These are phyloP conservation scores for Aspergillus tubingensis DNA, from an alignment of 2,329 filamentous ascomycete species.

Conservation along the genomic window DNA sequence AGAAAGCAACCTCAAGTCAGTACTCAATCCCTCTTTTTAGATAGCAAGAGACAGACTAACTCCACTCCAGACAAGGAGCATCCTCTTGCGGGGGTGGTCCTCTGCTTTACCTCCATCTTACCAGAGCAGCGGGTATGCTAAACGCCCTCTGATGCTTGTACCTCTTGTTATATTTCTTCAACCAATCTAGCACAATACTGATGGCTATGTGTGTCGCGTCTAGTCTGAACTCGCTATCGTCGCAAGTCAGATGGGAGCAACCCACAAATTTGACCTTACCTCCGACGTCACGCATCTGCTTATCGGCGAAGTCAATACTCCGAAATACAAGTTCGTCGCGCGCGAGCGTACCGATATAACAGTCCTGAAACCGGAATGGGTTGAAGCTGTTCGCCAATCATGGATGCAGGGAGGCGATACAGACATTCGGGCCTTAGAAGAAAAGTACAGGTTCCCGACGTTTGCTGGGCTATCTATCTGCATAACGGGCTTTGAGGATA, in stretches of 20 bases:
- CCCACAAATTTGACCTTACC: slow-evolving; percentile 89
- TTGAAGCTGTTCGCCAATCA: slow-evolving; percentile 73
- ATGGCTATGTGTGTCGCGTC: background rate
- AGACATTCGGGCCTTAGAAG: slow-evolving; percentile 70
- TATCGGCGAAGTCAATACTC: slow-evolving; percentile 83
- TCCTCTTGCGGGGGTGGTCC: slow-evolving; percentile 70
- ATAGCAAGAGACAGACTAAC: slow-evolving; percentile 19
- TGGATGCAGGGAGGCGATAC: slow-evolving; percentile 82
- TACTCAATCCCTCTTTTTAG: background rate
- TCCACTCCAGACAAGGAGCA: slow-evolving; percentile 54
- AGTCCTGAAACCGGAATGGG: slow-evolving; percentile 79
- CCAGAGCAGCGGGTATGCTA: slow-evolving; percentile 71
- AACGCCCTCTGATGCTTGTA: slow-evolving; percentile 17
- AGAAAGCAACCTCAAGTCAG: slow-evolving; percentile 38
- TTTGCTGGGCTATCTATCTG: slow-evolving; percentile 62
- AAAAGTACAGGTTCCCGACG: slow-evolving; percentile 49
- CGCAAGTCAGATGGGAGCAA: slow-evolving; percentile 79
- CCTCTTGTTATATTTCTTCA: background rate
- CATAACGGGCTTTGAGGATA: slow-evolving; percentile 69
- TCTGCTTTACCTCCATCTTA: slow-evolving; percentile 85
- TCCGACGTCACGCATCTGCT: slow-evolving; percentile 93
- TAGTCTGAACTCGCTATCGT: slow-evolving; percentile 46
- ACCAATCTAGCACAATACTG: background rate
- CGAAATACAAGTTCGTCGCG: slow-evolving; percentile 95
- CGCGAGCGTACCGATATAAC: slow-evolving; percentile 83